Evolutionary conservation across 1,284 basidiomycete species (phyloP).

Genomic region (Puccinia novopanici): DNA sequence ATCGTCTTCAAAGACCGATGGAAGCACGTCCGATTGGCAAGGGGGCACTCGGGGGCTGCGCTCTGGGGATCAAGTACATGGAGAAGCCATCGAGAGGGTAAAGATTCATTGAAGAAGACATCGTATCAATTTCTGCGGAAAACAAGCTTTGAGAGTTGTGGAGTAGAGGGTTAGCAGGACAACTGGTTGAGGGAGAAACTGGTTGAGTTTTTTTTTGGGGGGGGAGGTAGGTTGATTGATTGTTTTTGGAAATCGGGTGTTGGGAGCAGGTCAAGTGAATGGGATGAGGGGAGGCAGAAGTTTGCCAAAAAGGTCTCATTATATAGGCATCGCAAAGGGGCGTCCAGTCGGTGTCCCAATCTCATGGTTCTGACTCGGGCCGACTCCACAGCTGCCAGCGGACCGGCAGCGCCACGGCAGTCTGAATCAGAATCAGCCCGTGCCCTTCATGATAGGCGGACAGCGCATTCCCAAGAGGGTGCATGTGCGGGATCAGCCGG

Average conservation of each 20-base stretch:
- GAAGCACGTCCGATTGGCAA: background rate
- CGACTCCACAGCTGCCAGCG: too few relatives aligned
- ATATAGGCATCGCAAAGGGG: background rate
- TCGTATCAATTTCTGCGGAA: background rate
- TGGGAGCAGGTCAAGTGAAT: background rate
- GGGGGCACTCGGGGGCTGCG: background rate
- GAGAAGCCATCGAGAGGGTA: background rate
- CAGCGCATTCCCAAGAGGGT: background rate
- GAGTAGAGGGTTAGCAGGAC: background rate
- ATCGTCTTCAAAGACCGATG: background rate
- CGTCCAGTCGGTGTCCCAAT: background rate
- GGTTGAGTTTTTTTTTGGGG: background rate
- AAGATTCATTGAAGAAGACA: background rate
- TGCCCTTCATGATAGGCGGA: background rate
- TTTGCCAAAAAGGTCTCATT: too few relatives aligned
- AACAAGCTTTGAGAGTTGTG: background rate
- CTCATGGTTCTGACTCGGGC: background rate
- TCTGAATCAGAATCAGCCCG: background rate
- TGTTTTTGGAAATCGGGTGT: too few relatives aligned
- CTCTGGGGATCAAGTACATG: too few relatives aligned
- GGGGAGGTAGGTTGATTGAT: background rate
- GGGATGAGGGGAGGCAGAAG: background rate
- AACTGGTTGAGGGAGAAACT: background rate
- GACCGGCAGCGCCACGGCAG: background rate
- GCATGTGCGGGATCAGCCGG: background rate